A percentile compares a stretch with the other conserved stretches of the same genome.
These are phyloP conservation scores for Henningerozyma blattae DNA, from an alignment of 805 yeast genomes.

Conservation along the genomic window DNA sequence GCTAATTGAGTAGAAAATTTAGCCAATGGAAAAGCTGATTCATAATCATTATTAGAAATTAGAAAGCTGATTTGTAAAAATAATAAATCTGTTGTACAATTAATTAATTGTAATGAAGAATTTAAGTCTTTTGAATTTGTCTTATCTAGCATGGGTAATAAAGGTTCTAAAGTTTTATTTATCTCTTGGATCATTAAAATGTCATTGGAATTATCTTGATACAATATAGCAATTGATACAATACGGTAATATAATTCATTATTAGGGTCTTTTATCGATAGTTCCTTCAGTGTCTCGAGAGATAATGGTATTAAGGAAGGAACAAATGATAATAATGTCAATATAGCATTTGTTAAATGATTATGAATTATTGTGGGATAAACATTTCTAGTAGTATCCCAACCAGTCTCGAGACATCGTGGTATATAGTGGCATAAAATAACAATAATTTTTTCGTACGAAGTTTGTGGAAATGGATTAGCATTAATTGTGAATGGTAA, in stretches of 20 bases:
- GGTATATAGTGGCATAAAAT: constrained; percentile 35
- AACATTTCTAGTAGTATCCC: constrained; percentile 20
- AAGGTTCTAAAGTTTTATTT: constrained; percentile 10
- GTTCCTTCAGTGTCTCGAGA: constrained; percentile 8
- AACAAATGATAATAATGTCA: constrained; percentile 12
- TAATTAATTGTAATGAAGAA: constrained; percentile 12
- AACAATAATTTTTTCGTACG: constrained; percentile 22
- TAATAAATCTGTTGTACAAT: constrained; percentile 17
- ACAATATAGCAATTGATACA: constrained; percentile 15
- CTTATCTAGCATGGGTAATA: constrained; percentile 9
- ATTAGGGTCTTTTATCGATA: constrained; percentile 8
- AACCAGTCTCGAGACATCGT: constrained; percentile 37
- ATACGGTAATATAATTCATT: constrained; percentile 16
- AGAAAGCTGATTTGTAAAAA: constrained; percentile 19
- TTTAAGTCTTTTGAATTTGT: constrained; percentile 10
- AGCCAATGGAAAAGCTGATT: constrained; percentile 16
- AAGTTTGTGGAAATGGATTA: neutral
- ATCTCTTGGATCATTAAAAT: constrained; percentile 11
- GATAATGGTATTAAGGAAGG: constrained; percentile 14
- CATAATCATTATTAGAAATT: constrained; percentile 14
- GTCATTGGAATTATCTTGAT: constrained; percentile 14
- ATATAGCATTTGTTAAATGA: constrained; percentile 39
- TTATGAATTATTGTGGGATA: constrained; percentile 33
- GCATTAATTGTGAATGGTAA: constrained; percentile 27
- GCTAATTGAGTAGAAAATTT: constrained; percentile 16